phyloP scores from a whole-genome alignment of 257 asterid species.

The Thymus mandschuricus region DNA sequence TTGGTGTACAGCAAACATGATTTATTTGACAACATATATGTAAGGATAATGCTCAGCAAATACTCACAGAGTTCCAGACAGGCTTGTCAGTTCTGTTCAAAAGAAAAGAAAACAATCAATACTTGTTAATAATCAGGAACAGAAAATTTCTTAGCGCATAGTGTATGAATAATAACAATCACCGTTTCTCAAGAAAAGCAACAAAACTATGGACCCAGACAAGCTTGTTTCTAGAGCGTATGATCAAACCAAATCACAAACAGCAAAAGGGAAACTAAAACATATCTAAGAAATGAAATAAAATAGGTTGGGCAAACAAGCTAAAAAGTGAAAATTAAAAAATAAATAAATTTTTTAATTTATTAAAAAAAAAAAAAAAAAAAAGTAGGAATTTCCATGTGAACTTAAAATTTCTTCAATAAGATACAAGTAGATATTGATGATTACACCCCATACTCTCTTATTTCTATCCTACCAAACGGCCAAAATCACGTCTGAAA shows the following conservation, averaged over 20 bases:
- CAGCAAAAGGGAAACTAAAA: background rate
- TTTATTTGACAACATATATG: slow-evolving; percentile 15
- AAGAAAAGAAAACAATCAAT: slow-evolving; percentile 38
- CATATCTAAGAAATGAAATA: too few species aligned
- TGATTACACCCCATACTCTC: too few species aligned
- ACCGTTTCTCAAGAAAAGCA: slow-evolving; percentile 3
- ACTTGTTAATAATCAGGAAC: slow-evolving; percentile 9
- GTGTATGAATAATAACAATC: background rate
- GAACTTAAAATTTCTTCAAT: too few species aligned
- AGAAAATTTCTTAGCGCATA: slow-evolving; percentile 9
- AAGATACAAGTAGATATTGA: too few species aligned
- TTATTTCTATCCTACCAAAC: too few species aligned
- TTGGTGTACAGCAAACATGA: slow-evolving; percentile 4
- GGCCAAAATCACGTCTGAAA: too few species aligned
- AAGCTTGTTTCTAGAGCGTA: background rate
- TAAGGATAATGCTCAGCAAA: slow-evolving; percentile 29
- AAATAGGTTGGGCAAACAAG: too few species aligned
- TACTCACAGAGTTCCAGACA: slow-evolving; percentile 94
- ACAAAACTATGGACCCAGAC: background rate
- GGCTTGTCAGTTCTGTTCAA: slow-evolving; percentile 83
- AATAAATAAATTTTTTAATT: too few species aligned
- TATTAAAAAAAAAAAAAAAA: too few species aligned
- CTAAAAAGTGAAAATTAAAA: too few species aligned
- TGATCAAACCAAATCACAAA: background rate
- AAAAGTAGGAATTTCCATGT: too few species aligned